These are phyloP conservation scores for Leccinum pachyderme DNA, from an alignment of 1,284 basidiomycete genomes.

Conservation along the genomic window DNA sequence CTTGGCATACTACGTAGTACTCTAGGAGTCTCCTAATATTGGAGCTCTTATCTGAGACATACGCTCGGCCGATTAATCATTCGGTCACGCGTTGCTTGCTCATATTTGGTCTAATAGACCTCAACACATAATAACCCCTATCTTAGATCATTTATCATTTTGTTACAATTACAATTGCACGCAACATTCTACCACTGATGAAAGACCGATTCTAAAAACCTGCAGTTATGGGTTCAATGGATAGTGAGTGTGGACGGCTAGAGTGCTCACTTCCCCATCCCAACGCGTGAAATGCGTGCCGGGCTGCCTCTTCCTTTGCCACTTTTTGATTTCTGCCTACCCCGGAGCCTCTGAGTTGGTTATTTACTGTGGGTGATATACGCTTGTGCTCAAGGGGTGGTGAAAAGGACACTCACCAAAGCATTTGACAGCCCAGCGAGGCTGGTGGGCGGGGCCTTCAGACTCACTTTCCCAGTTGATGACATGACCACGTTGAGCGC, in stretches of 20 bases:
- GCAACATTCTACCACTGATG: conserved; percentile 3
- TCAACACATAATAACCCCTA: too few species aligned
- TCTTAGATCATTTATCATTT: too few species aligned
- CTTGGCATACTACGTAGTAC: too few species aligned
- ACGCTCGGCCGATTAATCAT: too few species aligned
- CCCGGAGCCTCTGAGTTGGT: conserved; percentile 42
- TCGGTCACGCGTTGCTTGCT: too few species aligned
- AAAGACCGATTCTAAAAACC: conserved; percentile 10
- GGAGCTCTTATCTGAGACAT: too few species aligned
- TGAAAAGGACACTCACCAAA: conserved; percentile 36
- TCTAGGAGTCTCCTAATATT: too few species aligned
- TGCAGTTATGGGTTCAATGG: conserved; percentile 9
- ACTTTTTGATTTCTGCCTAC: conserved; percentile 49
- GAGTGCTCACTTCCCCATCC: conserved; percentile 42
- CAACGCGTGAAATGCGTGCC: conserved; percentile 45
- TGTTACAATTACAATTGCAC: neutral
- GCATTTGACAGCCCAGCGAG: conserved; percentile 53
- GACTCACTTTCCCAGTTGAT: conserved; percentile 45
- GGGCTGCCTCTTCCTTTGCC: conserved; percentile 58
- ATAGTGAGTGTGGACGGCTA: neutral
- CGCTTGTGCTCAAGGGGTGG: neutral
- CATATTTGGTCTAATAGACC: too few species aligned
- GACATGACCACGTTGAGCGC: conserved; percentile 39
- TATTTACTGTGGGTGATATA: conserved; percentile 40
- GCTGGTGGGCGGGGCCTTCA: conserved; percentile 50